Evolutionary conservation across 148 eudicot genomes (phyloP).

Genomic region (Tetragonia tetragonoides): DNA sequence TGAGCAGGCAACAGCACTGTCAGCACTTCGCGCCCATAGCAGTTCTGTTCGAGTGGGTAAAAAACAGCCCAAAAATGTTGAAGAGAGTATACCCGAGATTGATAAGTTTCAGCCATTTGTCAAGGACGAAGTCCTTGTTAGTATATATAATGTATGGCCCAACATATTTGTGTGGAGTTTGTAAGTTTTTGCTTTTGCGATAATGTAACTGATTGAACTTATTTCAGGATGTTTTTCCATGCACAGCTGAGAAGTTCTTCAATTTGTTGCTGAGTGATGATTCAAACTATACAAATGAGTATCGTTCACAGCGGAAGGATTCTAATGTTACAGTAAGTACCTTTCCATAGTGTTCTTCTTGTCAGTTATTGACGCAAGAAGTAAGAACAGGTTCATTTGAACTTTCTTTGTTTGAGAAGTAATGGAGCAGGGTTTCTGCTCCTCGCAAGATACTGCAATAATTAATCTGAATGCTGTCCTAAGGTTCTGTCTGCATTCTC

Average conservation of each 20-base stretch:
- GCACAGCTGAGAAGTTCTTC: slow-evolving; percentile 80
- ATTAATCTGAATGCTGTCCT: too few relatives aligned
- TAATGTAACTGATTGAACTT: slow-evolving; percentile 12
- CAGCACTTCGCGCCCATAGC: slow-evolving; percentile 84
- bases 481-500: too few relatives aligned
- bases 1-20: slow-evolving; percentile 70
- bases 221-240: slow-evolving; percentile 64
- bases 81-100: slow-evolving; percentile 49
- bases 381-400: too few relatives aligned
- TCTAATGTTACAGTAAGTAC: slow-evolving; percentile 59
- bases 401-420: too few relatives aligned
- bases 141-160: slow-evolving; percentile 59
- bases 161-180: background rate
- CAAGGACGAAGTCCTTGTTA: slow-evolving; percentile 70
- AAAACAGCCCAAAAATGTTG: slow-evolving; percentile 44
- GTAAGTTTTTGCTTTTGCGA: background rate
- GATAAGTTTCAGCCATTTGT: slow-evolving; percentile 71
- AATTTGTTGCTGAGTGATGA: slow-evolving; percentile 64
- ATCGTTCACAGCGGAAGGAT: slow-evolving; percentile 77
- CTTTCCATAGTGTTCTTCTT: background rate
- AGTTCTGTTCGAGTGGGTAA: slow-evolving; percentile 55
- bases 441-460: too few relatives aligned
- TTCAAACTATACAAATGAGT: slow-evolving; percentile 63
- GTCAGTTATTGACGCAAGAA: background rate
- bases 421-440: too few relatives aligned